Conservation (phyloP, 805 yeast genomes). For the Kodamaea hsintzibuensis region DNA sequence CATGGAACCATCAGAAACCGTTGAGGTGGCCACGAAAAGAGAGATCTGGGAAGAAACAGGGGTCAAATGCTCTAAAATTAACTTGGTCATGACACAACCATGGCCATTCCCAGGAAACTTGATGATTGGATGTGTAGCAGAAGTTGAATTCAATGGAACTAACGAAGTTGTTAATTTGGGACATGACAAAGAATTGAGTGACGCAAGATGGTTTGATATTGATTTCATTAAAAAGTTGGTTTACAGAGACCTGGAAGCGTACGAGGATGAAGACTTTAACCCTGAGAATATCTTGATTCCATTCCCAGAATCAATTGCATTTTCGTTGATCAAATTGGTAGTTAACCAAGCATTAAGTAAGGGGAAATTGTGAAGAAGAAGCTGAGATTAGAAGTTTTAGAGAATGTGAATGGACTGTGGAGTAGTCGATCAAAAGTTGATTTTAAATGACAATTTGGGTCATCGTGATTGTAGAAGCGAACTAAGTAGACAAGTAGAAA, state of each 20-base stretch:
- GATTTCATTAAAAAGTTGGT: slow-evolving; percentile 48
- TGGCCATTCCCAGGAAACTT: slow-evolving; percentile 97
- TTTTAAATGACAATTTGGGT: too few relatives aligned
- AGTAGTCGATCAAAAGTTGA: not conserved
- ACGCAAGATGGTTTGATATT: slow-evolving; percentile 82
- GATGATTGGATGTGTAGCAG: slow-evolving; percentile 89
- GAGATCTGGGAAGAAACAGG: slow-evolving; percentile 98
- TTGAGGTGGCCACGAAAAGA: slow-evolving; percentile 82
- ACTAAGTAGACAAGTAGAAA: too few relatives aligned
- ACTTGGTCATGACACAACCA: slow-evolving; percentile 78
- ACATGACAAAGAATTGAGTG: slow-evolving; percentile 83
- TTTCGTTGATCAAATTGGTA: slow-evolving; percentile 42
- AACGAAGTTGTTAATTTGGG: slow-evolving; percentile 69
- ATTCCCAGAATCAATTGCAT: slow-evolving; percentile 45
- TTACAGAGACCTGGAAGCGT: slow-evolving; percentile 15
- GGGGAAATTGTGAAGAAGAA: slow-evolving; percentile 3
- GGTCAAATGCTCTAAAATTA: slow-evolving; percentile 56
- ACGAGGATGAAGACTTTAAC: slow-evolving; percentile 24
- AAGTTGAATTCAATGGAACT: slow-evolving; percentile 66
- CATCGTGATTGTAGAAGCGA: too few relatives aligned
- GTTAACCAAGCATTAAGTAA: slow-evolving; percentile 26
- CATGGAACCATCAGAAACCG: slow-evolving; percentile 91
- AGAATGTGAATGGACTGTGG: not conserved
- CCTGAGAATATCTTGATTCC: slow-evolving; percentile 45
- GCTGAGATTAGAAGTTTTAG: not conserved